A percentile compares a stretch with the other conserved stretches of the same genome.
These are phyloP conservation scores for Xylaria venustula DNA, from an alignment of 495 filamentous ascomycete species.

Conservation along the genomic window DNA sequence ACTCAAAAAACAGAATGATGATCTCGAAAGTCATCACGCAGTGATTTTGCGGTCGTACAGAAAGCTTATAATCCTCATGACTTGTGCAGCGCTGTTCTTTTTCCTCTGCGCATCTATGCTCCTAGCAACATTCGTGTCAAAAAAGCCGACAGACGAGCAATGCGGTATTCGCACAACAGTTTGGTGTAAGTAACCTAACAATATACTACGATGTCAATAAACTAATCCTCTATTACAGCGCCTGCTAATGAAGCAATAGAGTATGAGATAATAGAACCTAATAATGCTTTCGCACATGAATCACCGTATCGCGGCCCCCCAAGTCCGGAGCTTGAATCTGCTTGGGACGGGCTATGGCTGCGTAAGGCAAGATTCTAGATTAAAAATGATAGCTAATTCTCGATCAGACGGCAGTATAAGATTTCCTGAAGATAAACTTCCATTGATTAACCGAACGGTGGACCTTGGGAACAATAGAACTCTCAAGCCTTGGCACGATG, in stretches of 20 bases:
- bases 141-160: background rate
- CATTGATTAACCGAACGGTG: background rate
- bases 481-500: slow-evolving; percentile 2
- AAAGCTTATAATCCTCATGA: background rate
- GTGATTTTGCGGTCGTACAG: background rate
- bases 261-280: background rate
- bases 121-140: background rate
- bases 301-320: background rate
- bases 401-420: background rate
- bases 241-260: background rate
- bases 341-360: background rate
- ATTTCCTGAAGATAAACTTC: background rate
- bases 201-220: background rate
- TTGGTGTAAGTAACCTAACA: background rate
- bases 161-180: background rate
- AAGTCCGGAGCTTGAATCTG: background rate
- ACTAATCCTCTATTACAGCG: background rate
- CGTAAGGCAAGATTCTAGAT: background rate
- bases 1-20: background rate
- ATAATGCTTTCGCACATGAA: background rate
- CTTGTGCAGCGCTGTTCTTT: background rate
- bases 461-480: background rate
- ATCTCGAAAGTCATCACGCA: background rate
- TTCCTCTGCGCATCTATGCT: background rate
- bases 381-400: background rate